phyloP scores from a whole-genome alignment of 2,329 filamentous ascomycete genomes.

The Cladosporium colombiae region DNA sequence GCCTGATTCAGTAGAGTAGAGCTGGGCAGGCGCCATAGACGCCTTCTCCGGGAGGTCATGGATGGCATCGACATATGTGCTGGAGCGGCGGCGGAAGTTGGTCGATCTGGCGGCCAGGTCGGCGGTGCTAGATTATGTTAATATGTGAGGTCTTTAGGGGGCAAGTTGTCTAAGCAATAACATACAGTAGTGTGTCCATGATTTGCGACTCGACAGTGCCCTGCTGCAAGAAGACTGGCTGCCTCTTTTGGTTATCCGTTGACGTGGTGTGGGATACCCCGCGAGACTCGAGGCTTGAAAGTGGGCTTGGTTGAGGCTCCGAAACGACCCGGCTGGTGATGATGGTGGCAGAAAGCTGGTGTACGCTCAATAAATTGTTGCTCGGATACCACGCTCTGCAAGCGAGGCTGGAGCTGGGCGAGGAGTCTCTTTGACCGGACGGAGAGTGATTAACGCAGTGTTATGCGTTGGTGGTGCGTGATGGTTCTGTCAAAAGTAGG shows the following conservation, averaged over 20 bases:
- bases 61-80: conserved; percentile 95
- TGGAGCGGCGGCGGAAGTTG: conserved; percentile 87
- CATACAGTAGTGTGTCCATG: conserved; percentile 40
- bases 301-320: conserved; percentile 11
- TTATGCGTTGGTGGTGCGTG: not conserved
- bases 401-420: not conserved
- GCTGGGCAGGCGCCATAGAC: conserved; percentile 87
- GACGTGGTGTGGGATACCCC: conserved; percentile 7
- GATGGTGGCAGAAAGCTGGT: not conserved
- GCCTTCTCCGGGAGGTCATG: conserved; percentile 85
- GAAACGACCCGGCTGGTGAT: not conserved
- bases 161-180: not conserved
- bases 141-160: not conserved
- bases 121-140: conserved; percentile 65
- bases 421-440: not conserved
- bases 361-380: not conserved
- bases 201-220: not conserved
- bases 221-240: not conserved
- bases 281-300: not conserved
- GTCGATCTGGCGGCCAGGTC: conserved; percentile 90
- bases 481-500: not conserved
- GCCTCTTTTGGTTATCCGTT: not conserved
- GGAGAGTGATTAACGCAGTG: not conserved
- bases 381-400: not conserved
- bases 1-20: conserved; percentile 98